A percentile compares a stretch with the other conserved stretches of the same genome.
Conservation (phyloP, 1,139 yeast genomes). For the Taphrina confusa region DNA sequence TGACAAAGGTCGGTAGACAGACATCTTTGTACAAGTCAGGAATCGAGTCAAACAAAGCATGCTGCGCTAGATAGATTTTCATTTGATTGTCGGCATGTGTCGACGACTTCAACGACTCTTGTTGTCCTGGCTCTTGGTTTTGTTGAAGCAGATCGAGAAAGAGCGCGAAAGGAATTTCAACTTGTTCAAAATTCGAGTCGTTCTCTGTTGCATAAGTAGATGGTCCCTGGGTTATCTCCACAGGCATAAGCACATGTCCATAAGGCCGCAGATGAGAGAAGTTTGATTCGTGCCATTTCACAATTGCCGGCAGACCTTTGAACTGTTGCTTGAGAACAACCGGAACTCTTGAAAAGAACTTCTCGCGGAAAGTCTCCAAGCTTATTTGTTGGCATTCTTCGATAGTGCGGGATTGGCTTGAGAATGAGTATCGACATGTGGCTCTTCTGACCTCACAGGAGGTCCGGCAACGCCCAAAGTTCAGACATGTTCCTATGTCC, state of each 20-base stretch:
- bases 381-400: background rate
- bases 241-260: conserved; percentile 17
- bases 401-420: background rate
- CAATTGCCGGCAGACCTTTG: conserved; percentile 12
- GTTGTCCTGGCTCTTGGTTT: background rate
- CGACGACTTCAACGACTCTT: background rate
- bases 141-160: conserved; percentile 10
- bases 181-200: conserved; percentile 5
- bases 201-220: conserved; percentile 4
- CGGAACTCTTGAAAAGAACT: background rate
- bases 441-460: too few relatives aligned
- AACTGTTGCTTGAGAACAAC: conserved; percentile 10
- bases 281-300: conserved; percentile 9
- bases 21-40: conserved; percentile 22
- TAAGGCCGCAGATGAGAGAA: background rate
- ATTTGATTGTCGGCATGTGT: background rate
- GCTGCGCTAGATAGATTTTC: conserved; percentile 26
- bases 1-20: conserved; percentile 18
- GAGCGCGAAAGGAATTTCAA: conserved; percentile 11
- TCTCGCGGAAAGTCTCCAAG: background rate
- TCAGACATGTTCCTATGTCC: too few relatives aligned
- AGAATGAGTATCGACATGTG: too few relatives aligned
- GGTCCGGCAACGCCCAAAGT: too few relatives aligned
- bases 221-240: conserved; percentile 18
- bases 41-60: conserved; percentile 24